These are phyloP conservation scores for Phoenix roebelenii DNA, from an alignment of 176 grass and related monocot species.

Conservation along the genomic window DNA sequence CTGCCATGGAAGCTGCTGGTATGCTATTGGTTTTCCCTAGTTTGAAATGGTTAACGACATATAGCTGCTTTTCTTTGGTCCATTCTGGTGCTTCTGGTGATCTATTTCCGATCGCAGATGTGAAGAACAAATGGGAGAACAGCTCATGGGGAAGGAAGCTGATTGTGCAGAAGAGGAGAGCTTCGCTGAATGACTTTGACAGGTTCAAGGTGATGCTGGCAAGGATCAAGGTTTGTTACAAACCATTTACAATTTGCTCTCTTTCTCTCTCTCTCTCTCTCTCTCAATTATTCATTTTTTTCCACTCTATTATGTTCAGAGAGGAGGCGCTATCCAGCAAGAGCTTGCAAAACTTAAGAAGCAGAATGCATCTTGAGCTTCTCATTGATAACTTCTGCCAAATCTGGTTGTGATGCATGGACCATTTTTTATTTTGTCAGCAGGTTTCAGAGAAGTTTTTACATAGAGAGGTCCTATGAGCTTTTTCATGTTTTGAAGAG, in stretches of 20 bases:
- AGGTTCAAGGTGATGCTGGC: slow-evolving; percentile 96
- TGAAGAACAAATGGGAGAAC: slow-evolving; percentile 90
- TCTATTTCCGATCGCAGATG: slow-evolving; percentile 33
- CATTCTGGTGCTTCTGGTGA: too few relatives aligned
- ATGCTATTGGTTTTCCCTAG: neutral
- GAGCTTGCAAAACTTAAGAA: slow-evolving; percentile 80
- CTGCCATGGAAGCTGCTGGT: slow-evolving; percentile 46
- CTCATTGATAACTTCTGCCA: neutral
- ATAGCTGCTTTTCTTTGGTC: too few relatives aligned
- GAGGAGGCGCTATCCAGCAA: slow-evolving; percentile 71
- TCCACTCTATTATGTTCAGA: slow-evolving; percentile 31
- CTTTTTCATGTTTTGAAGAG: too few relatives aligned
- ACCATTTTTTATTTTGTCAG: too few relatives aligned
- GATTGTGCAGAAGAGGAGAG: slow-evolving; percentile 94
- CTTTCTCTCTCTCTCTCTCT: neutral
- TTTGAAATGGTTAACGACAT: too few relatives aligned
- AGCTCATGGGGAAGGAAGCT: slow-evolving; percentile 95
- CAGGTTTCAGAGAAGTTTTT: too few relatives aligned
- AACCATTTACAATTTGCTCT: neutral
- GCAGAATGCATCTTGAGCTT: slow-evolving; percentile 37
- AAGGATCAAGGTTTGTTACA: slow-evolving; percentile 58
- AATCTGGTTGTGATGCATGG: too few relatives aligned
- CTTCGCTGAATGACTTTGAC: slow-evolving; percentile 80
- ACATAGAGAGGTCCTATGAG: too few relatives aligned
- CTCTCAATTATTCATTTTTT: neutral